Conservation (phyloP, 352 stramenopile genomes). For the Phytophthora sojae region DNA sequence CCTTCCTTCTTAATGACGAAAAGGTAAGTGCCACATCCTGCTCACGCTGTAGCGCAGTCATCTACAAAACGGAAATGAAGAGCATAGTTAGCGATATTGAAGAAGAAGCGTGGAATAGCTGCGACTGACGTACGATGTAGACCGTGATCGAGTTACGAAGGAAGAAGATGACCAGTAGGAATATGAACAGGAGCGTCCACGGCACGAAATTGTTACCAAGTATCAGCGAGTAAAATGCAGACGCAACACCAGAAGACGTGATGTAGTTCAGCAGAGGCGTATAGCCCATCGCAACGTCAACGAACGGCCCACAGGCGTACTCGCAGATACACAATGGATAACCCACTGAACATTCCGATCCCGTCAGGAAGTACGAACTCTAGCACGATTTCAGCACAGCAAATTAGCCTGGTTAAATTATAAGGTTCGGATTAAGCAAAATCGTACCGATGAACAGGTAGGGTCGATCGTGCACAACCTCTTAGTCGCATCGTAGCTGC, state of each 20-base stretch:
- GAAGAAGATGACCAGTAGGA: constrained; percentile 54
- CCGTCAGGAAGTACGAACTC: constrained; percentile 55
- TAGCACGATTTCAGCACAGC: constrained; percentile 2
- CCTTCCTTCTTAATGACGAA: constrained; percentile 59
- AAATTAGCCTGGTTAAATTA: not conserved
- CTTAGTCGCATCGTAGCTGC: constrained; percentile 40
- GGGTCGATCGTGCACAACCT: constrained; percentile 46
- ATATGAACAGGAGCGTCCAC: constrained; percentile 47
- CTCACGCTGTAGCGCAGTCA: constrained; percentile 53
- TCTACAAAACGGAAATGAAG: constrained; percentile 23
- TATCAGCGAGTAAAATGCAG: constrained; percentile 44
- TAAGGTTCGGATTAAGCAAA: not conserved
- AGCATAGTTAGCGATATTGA: not conserved
- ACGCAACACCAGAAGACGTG: constrained; percentile 37
- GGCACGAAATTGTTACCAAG: constrained; percentile 47
- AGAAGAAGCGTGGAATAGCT: not conserved
- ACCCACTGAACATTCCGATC: constrained; percentile 44
- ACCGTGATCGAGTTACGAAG: constrained; percentile 66
- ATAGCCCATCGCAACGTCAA: constrained; percentile 50
- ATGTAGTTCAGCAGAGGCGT: constrained; percentile 43
- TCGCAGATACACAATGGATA: constrained; percentile 72
- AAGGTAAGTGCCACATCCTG: constrained; percentile 61
- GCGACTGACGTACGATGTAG: constrained; percentile 37
- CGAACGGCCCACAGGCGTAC: constrained; percentile 73
- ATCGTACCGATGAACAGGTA: constrained; percentile 44